These are phyloP conservation scores for Colletotrichum higginsianum DNA, from an alignment of 2,329 filamentous ascomycete species.

Conservation along the genomic window DNA sequence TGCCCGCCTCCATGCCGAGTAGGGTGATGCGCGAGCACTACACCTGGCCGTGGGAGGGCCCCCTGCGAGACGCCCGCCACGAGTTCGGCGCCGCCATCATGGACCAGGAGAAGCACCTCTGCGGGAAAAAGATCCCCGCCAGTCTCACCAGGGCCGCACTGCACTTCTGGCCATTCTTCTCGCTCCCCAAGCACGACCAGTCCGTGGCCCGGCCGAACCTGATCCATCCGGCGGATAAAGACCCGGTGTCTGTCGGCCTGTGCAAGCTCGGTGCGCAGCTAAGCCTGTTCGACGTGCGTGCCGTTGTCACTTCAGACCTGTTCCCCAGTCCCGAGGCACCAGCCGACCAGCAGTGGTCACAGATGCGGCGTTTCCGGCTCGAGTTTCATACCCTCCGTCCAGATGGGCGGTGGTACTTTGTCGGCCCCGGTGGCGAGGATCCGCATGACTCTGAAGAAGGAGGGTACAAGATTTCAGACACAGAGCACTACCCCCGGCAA, in stretches of 20 bases:
- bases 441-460: constrained; percentile 36
- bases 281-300: constrained; percentile 44
- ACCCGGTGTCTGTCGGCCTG: constrained; percentile 45
- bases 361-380: constrained; percentile 44
- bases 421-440: constrained; percentile 45
- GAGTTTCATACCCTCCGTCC: constrained; percentile 44
- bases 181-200: constrained; percentile 32
- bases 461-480: constrained; percentile 44
- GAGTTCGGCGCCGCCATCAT: constrained; percentile 45
- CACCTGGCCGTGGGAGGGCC: constrained; percentile 45
- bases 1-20: constrained; percentile 19
- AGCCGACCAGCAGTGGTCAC: constrained; percentile 42
- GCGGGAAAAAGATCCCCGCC: constrained; percentile 37
- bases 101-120: constrained; percentile 41
- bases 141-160: constrained; percentile 42
- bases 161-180: constrained; percentile 39
- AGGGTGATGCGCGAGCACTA: constrained; percentile 31
- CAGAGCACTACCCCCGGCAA: constrained; percentile 45
- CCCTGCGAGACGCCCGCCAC: constrained; percentile 47
- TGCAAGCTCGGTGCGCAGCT: constrained; percentile 44
- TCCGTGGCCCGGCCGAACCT: constrained; percentile 43
- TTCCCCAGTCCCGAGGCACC: constrained; percentile 37
- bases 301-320: constrained; percentile 43
- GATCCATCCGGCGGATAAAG: constrained; percentile 41
- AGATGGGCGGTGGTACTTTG: constrained; percentile 47